Evolutionary conservation across 1,284 basidiomycete species (phyloP), one percentile per base, ranked within the genome.

Genomic region (Moesziomyces parantarcticus): DNA sequence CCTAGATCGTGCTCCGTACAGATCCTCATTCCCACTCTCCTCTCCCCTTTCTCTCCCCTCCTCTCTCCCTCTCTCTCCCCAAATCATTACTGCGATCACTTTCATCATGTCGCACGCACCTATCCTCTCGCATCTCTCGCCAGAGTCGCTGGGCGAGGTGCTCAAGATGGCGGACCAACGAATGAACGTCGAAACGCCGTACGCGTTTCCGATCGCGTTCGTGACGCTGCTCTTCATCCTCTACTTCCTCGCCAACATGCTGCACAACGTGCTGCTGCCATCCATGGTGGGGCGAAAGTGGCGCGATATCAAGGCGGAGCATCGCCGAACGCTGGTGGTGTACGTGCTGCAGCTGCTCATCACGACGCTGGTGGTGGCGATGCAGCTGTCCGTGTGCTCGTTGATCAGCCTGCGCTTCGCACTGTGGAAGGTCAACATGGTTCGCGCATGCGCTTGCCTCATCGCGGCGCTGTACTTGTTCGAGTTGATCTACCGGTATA

Each of bases 381-480:
- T 45, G 23, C 68, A 72, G 51, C 40, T 72, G 13, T 21, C 32
- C 4, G 67, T 57, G 5, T 29, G 36, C 9, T 16, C 57, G 20
- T n/a, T 68, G 18, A 34, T 72, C n/a, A 29, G 34, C n/a, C 36
- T 40, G 36, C 26, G 49, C 14, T 64, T 72, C 29, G 45, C 36
- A 9, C n/a, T 58, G 26, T 47, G 32, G 40, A 18, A 50, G 9
- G 5, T 71, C 32, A 58, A 71, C 29, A 22, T 62, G 41, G 36
- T 68, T 5, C 64, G 65, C 18, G 32, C 51, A 13, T 3, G 54
- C 2, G 72, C 54, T 3, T 49, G 45, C 23, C 25, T 70, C 8
- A 58, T 75, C 45, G 49, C 67, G 1, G 61, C 42, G 9, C 46
- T 73, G 32, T 75, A 75, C 65, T 22, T 75, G n/a, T 66, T 73